A percentile compares a stretch with the other conserved stretches of the same genome.
Evolutionary conservation across 2,329 filamentous ascomycete species (phyloP).

Genomic region (Lachnellula cervina): DNA sequence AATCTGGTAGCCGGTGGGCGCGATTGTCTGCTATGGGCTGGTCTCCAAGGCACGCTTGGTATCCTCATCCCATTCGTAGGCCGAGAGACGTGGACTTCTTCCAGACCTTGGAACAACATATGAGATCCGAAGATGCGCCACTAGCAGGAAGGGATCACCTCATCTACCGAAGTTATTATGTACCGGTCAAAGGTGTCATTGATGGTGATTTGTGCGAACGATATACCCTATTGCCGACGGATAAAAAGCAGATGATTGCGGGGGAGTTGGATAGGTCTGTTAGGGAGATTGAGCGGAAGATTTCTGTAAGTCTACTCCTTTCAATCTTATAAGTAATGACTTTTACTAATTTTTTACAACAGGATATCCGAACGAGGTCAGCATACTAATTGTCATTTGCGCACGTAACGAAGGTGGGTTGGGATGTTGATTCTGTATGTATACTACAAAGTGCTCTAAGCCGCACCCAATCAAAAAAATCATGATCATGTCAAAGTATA

Average conservation of each 20-base stretch:
- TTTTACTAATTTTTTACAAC: conserved; percentile 16
- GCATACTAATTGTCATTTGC: conserved; percentile 37
- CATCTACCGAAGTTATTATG: conserved; percentile 93
- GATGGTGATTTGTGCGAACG: conserved; percentile 96
- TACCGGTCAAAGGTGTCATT: conserved; percentile 92
- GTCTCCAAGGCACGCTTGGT: conserved; percentile 89
- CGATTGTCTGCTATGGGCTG: conserved; percentile 88
- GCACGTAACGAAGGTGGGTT: not conserved
- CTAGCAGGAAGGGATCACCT: conserved; percentile 90
- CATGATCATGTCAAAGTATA: conserved; percentile 15
- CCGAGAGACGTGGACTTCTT: conserved; percentile 95
- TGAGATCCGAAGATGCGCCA: conserved; percentile 81
- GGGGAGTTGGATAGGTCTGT: conserved; percentile 87
- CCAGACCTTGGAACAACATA: conserved; percentile 83
- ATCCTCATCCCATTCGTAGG: conserved; percentile 88
- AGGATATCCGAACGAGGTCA: conserved; percentile 54
- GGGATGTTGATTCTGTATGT: conserved; percentile 16
- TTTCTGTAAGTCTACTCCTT: conserved; percentile 52
- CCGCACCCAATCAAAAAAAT: conserved; percentile 12
- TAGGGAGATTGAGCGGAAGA: conserved; percentile 91
- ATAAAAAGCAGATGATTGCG: conserved; percentile 94
- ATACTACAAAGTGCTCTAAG: conserved; percentile 15
- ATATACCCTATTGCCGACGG: conserved; percentile 75
- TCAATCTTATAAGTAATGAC: not conserved
- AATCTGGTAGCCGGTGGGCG: conserved; percentile 86